These are phyloP conservation scores for Globisporangium iwayamae DNA, from an alignment of 352 stramenopile genomes.

Conservation along the genomic window DNA sequence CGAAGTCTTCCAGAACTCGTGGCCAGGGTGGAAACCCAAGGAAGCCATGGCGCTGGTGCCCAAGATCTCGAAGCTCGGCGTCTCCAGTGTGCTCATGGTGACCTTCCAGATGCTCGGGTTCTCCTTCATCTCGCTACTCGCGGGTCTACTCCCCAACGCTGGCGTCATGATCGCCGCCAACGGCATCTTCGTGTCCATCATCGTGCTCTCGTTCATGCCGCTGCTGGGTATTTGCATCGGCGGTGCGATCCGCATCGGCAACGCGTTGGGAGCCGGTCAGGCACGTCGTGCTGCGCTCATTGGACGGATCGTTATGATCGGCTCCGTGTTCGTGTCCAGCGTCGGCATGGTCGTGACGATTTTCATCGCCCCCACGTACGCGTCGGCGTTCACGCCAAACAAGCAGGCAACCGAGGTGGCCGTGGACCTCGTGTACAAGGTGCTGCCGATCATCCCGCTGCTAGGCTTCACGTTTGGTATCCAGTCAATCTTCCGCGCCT, in stretches of 20 bases:
- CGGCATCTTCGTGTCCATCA: conserved; percentile 20
- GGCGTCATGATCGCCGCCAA: conserved; percentile 24
- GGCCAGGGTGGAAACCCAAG: neutral
- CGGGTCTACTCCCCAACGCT: conserved; percentile 21
- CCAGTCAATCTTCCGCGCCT: conserved; percentile 17
- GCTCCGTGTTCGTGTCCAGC: conserved; percentile 7
- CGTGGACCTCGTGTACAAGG: conserved; percentile 3
- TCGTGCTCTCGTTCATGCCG: conserved; percentile 21
- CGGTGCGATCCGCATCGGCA: conserved; percentile 24
- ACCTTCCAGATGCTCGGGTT: conserved; percentile 18
- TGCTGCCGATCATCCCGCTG: conserved; percentile 9
- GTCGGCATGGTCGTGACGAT: neutral
- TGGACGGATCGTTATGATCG: conserved; percentile 12
- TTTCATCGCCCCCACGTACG: conserved; percentile 9
- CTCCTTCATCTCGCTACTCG: conserved; percentile 16
- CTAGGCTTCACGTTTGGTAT: conserved; percentile 10
- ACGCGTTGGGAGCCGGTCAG: conserved; percentile 20
- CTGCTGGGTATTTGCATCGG: conserved; percentile 18
- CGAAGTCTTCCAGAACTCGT: neutral
- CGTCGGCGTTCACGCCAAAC: conserved; percentile 15
- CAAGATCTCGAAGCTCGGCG: conserved; percentile 13
- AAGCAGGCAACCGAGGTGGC: conserved; percentile 1
- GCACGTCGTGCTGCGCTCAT: conserved; percentile 16
- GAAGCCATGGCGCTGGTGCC: neutral
- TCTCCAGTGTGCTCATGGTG: conserved; percentile 17